Evolutionary conservation across 2,329 filamentous ascomycete species (phyloP), one percentile per base, ranked within the genome.

Genomic region (Tolypocladium capitatum): DNA sequence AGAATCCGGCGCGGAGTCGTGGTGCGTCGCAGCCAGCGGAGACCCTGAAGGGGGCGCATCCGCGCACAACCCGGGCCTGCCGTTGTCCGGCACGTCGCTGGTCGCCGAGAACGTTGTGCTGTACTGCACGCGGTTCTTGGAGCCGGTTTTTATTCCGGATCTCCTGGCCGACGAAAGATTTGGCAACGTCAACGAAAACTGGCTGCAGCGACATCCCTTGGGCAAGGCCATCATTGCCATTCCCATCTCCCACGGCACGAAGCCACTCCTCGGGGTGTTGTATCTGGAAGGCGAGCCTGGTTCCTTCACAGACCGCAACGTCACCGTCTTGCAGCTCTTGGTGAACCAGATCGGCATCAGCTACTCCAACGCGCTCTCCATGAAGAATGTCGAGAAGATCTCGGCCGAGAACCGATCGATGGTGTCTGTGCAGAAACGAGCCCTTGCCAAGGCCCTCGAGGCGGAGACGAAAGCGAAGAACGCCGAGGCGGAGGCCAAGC

Each of bases 181-280:
- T 53, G 83, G 83, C 42, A 88, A 86, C 51, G 83, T 89, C 7
- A 79, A 75, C 43, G 76, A 84, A 21, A 69, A 73, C 1, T 90
- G 85, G 78, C 67, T 86, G 30, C 72, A 77, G 53, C 73, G 74
- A 47, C 84, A 88, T 52, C 82, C 83, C 0, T 67, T 76, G 32
- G 84, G 85, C 56, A 85, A 81, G 58, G 80, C 84, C 4, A 80
- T 90, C 50, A 89, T 91, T 50, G 81, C 83, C n/a, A 79, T 90
- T 35, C 86, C 86, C 0, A 90, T 91, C 48, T 72, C 80, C 43
- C 84, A 89, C 60, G 85, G 83, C 4, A 74, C 77, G 31, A 82
- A 84, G 46, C 75, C 78, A 7, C 71, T 90, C 4, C 71, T 89
- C 11, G 86, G 86, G 1, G 81, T 84, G 16, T 70, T 90, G 16